A percentile compares a stretch with the other conserved stretches of the same genome.
Conservation (phyloP, 2,329 filamentous ascomycete genomes). For the Penicillium palitans region DNA sequence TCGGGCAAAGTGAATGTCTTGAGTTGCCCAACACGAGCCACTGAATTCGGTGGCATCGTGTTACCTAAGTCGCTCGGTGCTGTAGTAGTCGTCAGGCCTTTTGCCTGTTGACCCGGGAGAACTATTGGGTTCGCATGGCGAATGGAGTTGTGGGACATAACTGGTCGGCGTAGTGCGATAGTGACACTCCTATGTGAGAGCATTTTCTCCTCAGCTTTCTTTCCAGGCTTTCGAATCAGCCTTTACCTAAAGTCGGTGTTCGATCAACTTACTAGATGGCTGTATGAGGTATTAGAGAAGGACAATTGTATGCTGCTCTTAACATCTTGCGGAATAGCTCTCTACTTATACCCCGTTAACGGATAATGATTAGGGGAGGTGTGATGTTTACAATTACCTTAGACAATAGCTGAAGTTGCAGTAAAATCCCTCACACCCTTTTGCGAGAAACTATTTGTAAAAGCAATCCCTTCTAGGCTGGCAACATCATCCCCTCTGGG, state of each 20-base stretch:
- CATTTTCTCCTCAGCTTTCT: background rate
- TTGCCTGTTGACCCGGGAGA: background rate
- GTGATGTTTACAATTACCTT: background rate
- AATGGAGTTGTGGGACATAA: background rate
- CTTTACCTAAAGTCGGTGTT: background rate
- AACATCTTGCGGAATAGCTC: background rate
- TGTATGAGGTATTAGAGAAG: background rate
- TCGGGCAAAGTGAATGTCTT: background rate
- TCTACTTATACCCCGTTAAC: background rate
- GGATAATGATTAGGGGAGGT: too few relatives aligned
- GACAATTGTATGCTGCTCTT: background rate
- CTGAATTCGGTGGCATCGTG: background rate
- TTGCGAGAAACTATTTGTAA: background rate
- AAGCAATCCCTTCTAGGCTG: background rate
- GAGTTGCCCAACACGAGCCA: background rate
- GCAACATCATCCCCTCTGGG: background rate
- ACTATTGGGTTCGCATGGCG: background rate
- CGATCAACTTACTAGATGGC: background rate
- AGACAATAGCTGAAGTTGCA: background rate
- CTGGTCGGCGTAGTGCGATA: background rate
- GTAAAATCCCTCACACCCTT: background rate
- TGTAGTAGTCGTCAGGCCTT: background rate
- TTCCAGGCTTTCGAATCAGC: background rate
- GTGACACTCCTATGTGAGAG: background rate
- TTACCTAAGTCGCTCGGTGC: background rate